A percentile compares a stretch with the other conserved stretches of the same genome.
Evolutionary conservation across 345 rosid genomes (phyloP).

Genomic region (Pistacia integerrima): DNA sequence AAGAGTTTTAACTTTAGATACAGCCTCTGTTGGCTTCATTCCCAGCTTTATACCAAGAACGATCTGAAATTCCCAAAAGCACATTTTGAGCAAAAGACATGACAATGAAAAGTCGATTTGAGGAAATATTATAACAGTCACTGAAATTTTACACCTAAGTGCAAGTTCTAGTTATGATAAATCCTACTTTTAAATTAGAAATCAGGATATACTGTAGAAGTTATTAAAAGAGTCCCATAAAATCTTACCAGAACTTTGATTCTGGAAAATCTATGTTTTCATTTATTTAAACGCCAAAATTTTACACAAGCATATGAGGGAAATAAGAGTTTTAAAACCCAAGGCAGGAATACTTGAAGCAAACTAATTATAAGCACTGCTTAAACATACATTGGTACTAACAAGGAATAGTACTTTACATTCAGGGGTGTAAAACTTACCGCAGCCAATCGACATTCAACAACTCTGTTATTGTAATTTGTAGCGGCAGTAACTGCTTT

Average conservation of each 20-base stretch:
- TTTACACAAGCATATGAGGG: background rate
- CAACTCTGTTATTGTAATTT: constrained; percentile 95
- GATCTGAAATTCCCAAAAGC: constrained; percentile 52
- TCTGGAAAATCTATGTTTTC: background rate
- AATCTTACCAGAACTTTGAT: background rate
- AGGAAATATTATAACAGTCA: background rate
- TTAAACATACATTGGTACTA: background rate
- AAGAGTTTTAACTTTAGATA: constrained; percentile 76
- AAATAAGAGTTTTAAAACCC: background rate
- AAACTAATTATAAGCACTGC: background rate
- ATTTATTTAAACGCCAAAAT: background rate
- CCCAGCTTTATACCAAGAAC: constrained; percentile 85
- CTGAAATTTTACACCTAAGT: background rate
- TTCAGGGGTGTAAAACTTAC: constrained; percentile 45
- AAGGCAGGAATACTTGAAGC: background rate
- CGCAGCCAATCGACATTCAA: constrained; percentile 91
- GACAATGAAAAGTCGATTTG: background rate
- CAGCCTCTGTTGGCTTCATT: constrained; percentile 75
- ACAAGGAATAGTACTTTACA: background rate
- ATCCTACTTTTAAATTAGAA: background rate
- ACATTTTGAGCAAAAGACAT: constrained; percentile 11
- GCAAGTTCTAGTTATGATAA: background rate
- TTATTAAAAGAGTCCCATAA: no score
- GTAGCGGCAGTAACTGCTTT: constrained; percentile 97
- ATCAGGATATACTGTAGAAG: no score